Conservation (phyloP, 257 asterid genomes). For the Oldenlandia corymbosa region DNA sequence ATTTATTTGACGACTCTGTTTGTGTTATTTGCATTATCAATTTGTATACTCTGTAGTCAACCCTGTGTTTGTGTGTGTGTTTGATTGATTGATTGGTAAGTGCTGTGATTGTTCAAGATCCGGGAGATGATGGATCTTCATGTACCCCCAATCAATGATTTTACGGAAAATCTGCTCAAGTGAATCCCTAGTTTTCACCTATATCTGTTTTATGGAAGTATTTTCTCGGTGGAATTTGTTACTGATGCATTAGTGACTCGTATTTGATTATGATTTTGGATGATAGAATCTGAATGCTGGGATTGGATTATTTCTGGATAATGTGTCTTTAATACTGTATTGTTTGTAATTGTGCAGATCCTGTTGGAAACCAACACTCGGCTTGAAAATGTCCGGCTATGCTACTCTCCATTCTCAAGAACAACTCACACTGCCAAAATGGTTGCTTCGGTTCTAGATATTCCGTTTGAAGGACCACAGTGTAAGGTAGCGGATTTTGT, state of each 20-base stretch:
- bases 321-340: neutral
- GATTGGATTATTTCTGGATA: too few relatives aligned
- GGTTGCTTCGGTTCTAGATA: slow-evolving; percentile 60
- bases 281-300: too few relatives aligned
- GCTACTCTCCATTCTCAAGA: slow-evolving; percentile 95
- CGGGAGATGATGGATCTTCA: too few relatives aligned
- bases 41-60: too few relatives aligned
- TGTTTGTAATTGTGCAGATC: slow-evolving; percentile 33
- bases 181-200: neutral
- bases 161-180: neutral
- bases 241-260: neutral
- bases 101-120: too few relatives aligned
- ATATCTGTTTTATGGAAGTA: neutral
- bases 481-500: slow-evolving; percentile 46
- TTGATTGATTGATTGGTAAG: neutral
- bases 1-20: neutral
- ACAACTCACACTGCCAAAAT: slow-evolving; percentile 77
- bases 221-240: neutral
- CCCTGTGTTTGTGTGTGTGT: neutral
- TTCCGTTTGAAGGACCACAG: slow-evolving; percentile 74
- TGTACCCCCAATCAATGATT: too few relatives aligned
- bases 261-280: too few relatives aligned
- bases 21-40: neutral
- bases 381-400: slow-evolving; percentile 63
- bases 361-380: slow-evolving; percentile 41